These are phyloP conservation scores for Yueomyces sp. DNA, from an alignment of 805 yeast species.

Conservation along the genomic window DNA sequence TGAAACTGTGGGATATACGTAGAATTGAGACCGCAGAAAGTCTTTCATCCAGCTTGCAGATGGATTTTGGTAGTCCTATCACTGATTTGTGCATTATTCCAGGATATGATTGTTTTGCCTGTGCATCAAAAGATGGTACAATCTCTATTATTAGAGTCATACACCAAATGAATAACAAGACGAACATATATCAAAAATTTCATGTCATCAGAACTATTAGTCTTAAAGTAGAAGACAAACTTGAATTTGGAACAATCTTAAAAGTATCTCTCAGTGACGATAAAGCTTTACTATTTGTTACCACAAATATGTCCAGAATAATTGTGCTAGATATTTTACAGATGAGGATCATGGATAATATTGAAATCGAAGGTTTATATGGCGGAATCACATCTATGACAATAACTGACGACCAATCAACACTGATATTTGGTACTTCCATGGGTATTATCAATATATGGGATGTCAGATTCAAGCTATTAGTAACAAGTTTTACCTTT, in stretches of 20 bases:
- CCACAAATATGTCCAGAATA: conserved; percentile 42
- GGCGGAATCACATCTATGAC: conserved; percentile 56
- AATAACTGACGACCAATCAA: conserved; percentile 37
- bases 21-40: conserved; percentile 51
- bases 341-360: conserved; percentile 29
- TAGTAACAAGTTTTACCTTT: conserved; percentile 51
- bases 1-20: conserved; percentile 68
- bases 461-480: conserved; percentile 60
- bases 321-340: conserved; percentile 44
- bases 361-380: conserved; percentile 45
- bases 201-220: conserved; percentile 13
- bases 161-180: conserved; percentile 10
- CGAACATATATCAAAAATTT: conserved; percentile 6
- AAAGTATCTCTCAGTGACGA: conserved; percentile 29
- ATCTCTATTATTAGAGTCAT: conserved; percentile 27
- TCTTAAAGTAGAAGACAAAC: conserved; percentile 9
- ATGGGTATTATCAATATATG: conserved; percentile 66
- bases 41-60: conserved; percentile 33
- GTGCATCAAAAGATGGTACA: conserved; percentile 28
- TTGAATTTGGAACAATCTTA: conserved; percentile 31
- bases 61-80: conserved; percentile 37
- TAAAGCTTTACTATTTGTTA: conserved; percentile 31
- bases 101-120: conserved; percentile 45
- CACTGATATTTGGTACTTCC: conserved; percentile 66
- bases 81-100: conserved; percentile 37